Base-by-base conservation (phyloP, 2,329 filamentous ascomycete genomes). In the Colletotrichum liriopes region DNA sequence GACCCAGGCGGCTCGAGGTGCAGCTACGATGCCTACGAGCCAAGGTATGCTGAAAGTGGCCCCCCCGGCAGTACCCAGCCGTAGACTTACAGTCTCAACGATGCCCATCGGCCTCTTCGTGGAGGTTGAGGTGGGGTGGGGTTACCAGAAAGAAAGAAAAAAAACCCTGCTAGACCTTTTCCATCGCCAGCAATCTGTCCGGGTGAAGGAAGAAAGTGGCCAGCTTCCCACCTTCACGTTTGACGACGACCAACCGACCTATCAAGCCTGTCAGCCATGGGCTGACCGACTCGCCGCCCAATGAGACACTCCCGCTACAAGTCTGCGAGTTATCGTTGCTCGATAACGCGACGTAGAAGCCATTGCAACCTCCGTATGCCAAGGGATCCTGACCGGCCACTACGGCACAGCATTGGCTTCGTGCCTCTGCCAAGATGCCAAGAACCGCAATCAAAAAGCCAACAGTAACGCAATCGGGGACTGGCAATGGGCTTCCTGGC, bases 381-480 rank as follows among this genome's bases (percentile, higher is more conserved):
- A 65, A 65, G 62, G 51, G 14, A 39, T 47, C 62, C 51, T n/a
- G 26, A 39, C 51, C 29, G 23, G 39, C 32, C 45, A 29, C 16
- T 16, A 29, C 56, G 49, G 49, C 49, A 43, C 65, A 29, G 60
- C 52, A 70, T 70, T 70, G 70, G 70, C 65, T 37, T 56, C 59
- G 45, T 55, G 29, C 29, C 32, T 47, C 32, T 56, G 65, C 70
- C 65, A 70, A 72, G 70, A 41, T 70, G 65, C 65, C 65, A 72
- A 70, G 70, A 23, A 9, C 29, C 47, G 32, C 16, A 41, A 60
- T 65, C 54, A 65, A 55, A 26, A 65, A 23, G 5, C 70, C 54
- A 18, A n/a, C 65, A 47, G 59, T 72, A 70, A 70, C 70, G 70
- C 70, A 56, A 72, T 72, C 26, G 47, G 66, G 70, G 60, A 65